Conservation (phyloP, 129 eudicot genomes). For the Helianthus tuberosus region DNA sequence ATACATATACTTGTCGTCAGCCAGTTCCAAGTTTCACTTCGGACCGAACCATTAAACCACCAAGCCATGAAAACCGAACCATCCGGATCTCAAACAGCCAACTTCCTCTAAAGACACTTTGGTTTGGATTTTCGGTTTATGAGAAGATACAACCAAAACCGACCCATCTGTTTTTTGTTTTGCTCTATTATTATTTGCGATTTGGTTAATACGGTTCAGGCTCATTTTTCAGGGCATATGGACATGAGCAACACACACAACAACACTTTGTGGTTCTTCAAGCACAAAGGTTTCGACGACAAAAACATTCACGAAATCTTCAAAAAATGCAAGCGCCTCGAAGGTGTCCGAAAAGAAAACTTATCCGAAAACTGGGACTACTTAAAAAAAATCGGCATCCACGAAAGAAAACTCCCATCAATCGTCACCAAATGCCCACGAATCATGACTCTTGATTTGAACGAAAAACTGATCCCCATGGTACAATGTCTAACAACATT, state of each 20-base stretch:
- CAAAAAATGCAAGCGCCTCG: slow-evolving; percentile 80
- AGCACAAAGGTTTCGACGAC: slow-evolving; percentile 90
- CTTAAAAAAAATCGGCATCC: slow-evolving; percentile 85
- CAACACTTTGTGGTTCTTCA: slow-evolving; percentile 83
- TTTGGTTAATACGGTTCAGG: too few species aligned
- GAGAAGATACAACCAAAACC: neutral
- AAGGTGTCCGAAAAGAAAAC: slow-evolving; percentile 57
- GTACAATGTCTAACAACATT: slow-evolving; percentile 74
- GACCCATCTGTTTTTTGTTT: neutral
- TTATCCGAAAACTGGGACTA: slow-evolving; percentile 83
- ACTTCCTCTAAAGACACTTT: neutral
- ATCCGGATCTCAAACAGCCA: too few species aligned
- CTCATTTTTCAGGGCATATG: slow-evolving; percentile 54
- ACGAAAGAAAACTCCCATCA: slow-evolving; percentile 82
- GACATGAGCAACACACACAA: slow-evolving; percentile 60
- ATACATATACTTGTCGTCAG: too few species aligned
- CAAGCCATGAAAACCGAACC: too few species aligned
- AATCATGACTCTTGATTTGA: slow-evolving; percentile 72
- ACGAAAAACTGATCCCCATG: slow-evolving; percentile 85
- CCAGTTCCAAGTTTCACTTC: too few species aligned
- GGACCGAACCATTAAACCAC: too few species aligned
- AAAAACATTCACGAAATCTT: slow-evolving; percentile 70
- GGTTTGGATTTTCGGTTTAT: neutral
- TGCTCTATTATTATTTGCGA: neutral
- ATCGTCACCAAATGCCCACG: slow-evolving; percentile 78